Evolutionary conservation across 2,329 filamentous ascomycete species (phyloP).

Genomic region (Dothistroma septosporum): DNA sequence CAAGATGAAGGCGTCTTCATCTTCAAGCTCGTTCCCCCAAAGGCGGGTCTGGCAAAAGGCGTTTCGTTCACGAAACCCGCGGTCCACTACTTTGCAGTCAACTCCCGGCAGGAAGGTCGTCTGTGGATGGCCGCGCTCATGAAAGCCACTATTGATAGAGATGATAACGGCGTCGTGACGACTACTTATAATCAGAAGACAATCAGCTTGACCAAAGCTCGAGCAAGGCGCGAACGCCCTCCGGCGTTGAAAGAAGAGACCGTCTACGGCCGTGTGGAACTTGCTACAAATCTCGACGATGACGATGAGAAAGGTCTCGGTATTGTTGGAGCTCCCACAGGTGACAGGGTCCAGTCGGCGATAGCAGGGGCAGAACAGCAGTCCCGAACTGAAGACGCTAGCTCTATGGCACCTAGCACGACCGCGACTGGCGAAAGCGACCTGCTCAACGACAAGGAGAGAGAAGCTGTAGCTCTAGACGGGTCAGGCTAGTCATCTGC

Average conservation of each 20-base stretch:
- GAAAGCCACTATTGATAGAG: constrained; percentile 97
- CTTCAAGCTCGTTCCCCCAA: constrained; percentile 93
- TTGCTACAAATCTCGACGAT: constrained; percentile 13
- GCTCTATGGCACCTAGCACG: constrained; percentile 14
- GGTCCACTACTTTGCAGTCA: constrained; percentile 95
- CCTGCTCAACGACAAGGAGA: constrained; percentile 14
- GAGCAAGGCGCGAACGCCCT: constrained; percentile 80
- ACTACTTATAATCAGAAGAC: constrained; percentile 97
- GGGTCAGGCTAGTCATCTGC: constrained; percentile 2
- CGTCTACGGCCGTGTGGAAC: constrained; percentile 28
- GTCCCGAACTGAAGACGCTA: constrained; percentile 8
- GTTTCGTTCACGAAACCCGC: constrained; percentile 98
- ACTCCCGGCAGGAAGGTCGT: constrained; percentile 80
- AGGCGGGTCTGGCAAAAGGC: constrained; percentile 77
- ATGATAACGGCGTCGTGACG: constrained; percentile 67
- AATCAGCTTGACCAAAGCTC: constrained; percentile 84
- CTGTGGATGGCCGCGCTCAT: constrained; percentile 98
- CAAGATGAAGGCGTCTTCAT: constrained; percentile 73
- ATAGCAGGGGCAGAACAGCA: constrained; percentile 19
- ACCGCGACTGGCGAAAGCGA: constrained; percentile 10
- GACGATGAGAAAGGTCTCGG: constrained; percentile 24
- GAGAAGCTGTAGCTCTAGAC: constrained; percentile 14
- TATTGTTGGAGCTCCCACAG: constrained; percentile 22
- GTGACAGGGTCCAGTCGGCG: constrained; percentile 10
- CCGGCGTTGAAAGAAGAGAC: constrained; percentile 70